phyloP scores from a whole-genome alignment of 352 stramenopile genomes.

The Pythium plurisporium region DNA sequence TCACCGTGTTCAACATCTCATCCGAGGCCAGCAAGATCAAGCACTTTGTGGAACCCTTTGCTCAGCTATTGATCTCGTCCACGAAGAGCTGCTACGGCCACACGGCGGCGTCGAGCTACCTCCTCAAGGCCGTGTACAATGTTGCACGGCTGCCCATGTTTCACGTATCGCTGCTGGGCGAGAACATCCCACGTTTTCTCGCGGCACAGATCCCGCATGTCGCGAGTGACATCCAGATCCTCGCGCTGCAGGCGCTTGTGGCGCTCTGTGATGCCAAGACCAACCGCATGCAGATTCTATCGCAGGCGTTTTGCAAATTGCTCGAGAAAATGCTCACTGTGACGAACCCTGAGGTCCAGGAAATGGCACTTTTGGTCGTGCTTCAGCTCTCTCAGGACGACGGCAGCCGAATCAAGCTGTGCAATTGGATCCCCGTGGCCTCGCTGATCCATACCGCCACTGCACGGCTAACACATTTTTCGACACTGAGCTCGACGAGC shows the following conservation, averaged over 20 bases:
- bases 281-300: slow-evolving; percentile 48
- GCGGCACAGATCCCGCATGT: slow-evolving; percentile 40
- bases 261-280: slow-evolving; percentile 44
- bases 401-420: slow-evolving; percentile 60
- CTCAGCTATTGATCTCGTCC: slow-evolving; percentile 43
- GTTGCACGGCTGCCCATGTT: slow-evolving; percentile 49
- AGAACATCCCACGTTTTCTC: slow-evolving; percentile 65
- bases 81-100: slow-evolving; percentile 23
- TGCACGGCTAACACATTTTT: not conserved
- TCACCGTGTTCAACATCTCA: slow-evolving; percentile 70
- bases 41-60: slow-evolving; percentile 60
- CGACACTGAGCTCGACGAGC: not conserved
- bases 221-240: slow-evolving; percentile 30
- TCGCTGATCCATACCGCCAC: slow-evolving; percentile 31
- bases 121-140: slow-evolving; percentile 77
- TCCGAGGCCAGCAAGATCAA: slow-evolving; percentile 50
- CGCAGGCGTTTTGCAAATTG: slow-evolving; percentile 43
- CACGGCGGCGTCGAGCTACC: slow-evolving; percentile 28
- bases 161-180: slow-evolving; percentile 48
- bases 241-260: slow-evolving; percentile 46
- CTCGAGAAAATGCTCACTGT: slow-evolving; percentile 41
- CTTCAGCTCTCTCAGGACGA: slow-evolving; percentile 59
- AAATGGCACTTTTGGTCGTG: slow-evolving; percentile 49
- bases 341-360: slow-evolving; percentile 38
- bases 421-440: slow-evolving; percentile 53